phyloP scores from a whole-genome alignment of 140 eudicot species.

The Eryngium alpinum region DNA sequence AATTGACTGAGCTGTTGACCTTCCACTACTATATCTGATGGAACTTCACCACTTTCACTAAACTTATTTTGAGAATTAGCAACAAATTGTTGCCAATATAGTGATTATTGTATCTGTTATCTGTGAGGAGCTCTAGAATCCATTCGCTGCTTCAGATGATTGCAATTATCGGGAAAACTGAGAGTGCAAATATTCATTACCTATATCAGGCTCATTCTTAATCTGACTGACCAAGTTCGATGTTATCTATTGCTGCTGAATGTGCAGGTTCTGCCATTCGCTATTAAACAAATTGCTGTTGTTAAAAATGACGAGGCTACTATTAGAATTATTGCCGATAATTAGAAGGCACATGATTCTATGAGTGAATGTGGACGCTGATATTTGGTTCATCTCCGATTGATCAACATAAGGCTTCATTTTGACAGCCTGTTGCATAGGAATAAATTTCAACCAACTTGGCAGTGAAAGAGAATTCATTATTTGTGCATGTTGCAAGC shows the following conservation, averaged over 20 bases:
- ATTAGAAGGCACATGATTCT: constrained; percentile 32
- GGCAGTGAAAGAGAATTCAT: constrained; percentile 39
- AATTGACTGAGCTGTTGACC: constrained; percentile 65
- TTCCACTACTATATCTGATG: constrained; percentile 36
- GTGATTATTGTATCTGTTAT: no score
- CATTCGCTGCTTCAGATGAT: constrained; percentile 36
- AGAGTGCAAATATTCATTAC: constrained; percentile 37
- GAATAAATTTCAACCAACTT: constrained; percentile 35
- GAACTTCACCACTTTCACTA: constrained; percentile 32
- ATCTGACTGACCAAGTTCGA: constrained; percentile 38
- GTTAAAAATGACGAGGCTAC: constrained; percentile 52
- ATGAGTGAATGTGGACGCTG: constrained; percentile 34
- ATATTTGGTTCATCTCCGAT: constrained; percentile 38
- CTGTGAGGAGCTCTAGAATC: constrained; percentile 36
- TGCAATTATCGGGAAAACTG: constrained; percentile 51
- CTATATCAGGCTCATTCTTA: constrained; percentile 44
- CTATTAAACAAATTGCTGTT: constrained; percentile 41
- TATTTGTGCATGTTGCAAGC: constrained; percentile 44
- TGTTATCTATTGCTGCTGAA: constrained; percentile 40
- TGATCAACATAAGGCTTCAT: constrained; percentile 42
- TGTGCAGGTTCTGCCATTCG: constrained; percentile 47
- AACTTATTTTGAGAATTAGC: constrained; percentile 43
- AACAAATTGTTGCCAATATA: constrained; percentile 37
- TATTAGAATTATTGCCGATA: constrained; percentile 29
- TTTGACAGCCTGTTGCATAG: constrained; percentile 37